phyloP scores from a whole-genome alignment of 192 early-diverging fungal species.

The Rhizoclosmatium globosum region DNA sequence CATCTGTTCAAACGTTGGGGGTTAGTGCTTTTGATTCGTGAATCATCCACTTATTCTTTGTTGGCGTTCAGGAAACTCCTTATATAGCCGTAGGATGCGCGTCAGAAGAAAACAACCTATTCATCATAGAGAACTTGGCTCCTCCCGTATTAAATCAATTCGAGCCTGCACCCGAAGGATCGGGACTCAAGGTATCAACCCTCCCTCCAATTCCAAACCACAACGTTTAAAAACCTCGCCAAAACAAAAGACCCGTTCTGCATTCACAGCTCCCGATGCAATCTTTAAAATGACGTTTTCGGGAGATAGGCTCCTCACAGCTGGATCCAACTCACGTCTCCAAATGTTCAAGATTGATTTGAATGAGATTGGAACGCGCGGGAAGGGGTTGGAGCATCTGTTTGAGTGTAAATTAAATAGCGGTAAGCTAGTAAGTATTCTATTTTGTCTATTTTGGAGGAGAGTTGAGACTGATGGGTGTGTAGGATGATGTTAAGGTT shows the following conservation, averaged over 20 bases:
- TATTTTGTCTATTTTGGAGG: not conserved
- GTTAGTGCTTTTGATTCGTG: constrained; percentile 22
- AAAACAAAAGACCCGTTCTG: constrained; percentile 45
- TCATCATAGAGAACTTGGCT: constrained; percentile 47
- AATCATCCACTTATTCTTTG: not conserved
- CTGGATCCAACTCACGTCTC: constrained; percentile 45
- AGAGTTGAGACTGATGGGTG: not conserved
- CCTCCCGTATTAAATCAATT: not conserved
- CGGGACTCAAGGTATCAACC: not conserved
- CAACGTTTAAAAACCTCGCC: not conserved
- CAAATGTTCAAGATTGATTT: constrained; percentile 54
- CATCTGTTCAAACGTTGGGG: constrained; percentile 28
- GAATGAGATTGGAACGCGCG: constrained; percentile 38
- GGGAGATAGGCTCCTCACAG: constrained; percentile 46
- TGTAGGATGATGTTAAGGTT: constrained; percentile 34
- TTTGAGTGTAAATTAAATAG: constrained; percentile 33
- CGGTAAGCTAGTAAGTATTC: constrained; percentile 28
- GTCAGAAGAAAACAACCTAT: constrained; percentile 48
- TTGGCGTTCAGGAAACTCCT: constrained; percentile 40
- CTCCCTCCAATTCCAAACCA: not conserved
- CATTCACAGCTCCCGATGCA: constrained; percentile 50
- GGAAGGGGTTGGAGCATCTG: constrained; percentile 48
- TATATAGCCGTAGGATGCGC: constrained; percentile 54
- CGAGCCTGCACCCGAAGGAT: constrained; percentile 1
- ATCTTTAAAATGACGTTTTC: constrained; percentile 49